Evolutionary conservation across 306 rosid species (phyloP).

Genomic region (Glycyrrhiza uralensis): DNA sequence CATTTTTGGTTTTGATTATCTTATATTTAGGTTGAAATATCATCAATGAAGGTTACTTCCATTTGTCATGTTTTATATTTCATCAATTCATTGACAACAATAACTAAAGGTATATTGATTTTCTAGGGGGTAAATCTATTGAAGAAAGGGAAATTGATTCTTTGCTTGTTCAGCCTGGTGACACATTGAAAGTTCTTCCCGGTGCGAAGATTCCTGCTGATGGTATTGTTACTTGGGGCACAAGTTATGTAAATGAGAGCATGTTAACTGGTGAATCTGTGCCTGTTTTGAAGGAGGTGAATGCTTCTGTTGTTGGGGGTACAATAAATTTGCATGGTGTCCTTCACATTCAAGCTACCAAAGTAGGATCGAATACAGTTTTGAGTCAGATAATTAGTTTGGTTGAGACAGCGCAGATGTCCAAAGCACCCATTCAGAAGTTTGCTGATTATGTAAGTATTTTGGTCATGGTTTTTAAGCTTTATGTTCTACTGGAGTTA

Average conservation of each 20-base stretch:
- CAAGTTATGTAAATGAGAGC: conserved; percentile 89
- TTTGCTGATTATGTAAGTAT: conserved; percentile 95
- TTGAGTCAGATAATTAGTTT: conserved; percentile 89
- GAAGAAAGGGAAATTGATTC: conserved; percentile 92
- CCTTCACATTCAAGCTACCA: conserved; percentile 70
- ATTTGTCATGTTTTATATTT: not conserved
- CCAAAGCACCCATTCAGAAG: conserved; percentile 98
- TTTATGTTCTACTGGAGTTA: not conserved
- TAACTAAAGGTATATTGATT: conserved; percentile 6
- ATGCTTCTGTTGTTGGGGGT: conserved; percentile 77
- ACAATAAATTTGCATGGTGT: conserved; percentile 82
- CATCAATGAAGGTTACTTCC: not conserved
- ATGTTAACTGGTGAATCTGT: conserved; percentile 94
- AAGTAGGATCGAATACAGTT: conserved; percentile 86
- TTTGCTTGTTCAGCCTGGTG: conserved; percentile 82
- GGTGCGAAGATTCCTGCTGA: conserved; percentile 92
- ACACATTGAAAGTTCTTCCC: conserved; percentile 82
- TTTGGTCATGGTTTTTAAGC: conserved; percentile 12
- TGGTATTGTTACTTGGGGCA: conserved; percentile 83
- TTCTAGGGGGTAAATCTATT: conserved; percentile 55
- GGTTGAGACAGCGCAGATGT: conserved; percentile 97
- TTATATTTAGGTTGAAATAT: not conserved
- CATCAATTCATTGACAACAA: not conserved
- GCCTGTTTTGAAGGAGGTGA: conserved; percentile 69
- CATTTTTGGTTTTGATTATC: conserved; percentile 17